Percentiles rank a stretch among this genome's conserved stretches.
Conservation (phyloP, 2,329 filamentous ascomycete species). For the Coniochaeta sp. region DNA sequence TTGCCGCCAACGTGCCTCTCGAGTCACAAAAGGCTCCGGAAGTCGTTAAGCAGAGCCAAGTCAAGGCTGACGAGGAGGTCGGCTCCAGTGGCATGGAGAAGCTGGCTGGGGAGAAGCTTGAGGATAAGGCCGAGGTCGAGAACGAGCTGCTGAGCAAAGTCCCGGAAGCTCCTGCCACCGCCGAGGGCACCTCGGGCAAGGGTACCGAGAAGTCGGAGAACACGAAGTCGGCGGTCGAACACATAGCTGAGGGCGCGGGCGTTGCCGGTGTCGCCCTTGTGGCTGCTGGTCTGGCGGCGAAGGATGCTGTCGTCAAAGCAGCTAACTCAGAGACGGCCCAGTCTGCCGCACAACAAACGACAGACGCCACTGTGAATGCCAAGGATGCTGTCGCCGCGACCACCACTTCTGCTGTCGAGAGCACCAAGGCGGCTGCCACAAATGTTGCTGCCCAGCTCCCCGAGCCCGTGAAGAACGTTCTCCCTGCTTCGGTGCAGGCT, state of each 20-base stretch:
- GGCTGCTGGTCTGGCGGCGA: conserved; percentile 11
- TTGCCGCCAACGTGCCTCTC: conserved; percentile 62
- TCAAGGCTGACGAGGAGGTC: conserved; percentile 54
- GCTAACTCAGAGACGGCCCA: neutral
- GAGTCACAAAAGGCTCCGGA: conserved; percentile 44
- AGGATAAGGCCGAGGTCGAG: conserved; percentile 64
- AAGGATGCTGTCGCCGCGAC: neutral
- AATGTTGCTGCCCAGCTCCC: conserved; percentile 40
- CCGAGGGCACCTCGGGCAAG: conserved; percentile 45
- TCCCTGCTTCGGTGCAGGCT: conserved; percentile 42
- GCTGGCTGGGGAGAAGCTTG: conserved; percentile 32
- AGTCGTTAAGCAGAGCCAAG: conserved; percentile 64
- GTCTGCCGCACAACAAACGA: neutral
- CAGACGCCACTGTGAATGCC: neutral
- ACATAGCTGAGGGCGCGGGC: conserved; percentile 30
- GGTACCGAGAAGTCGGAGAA: conserved; percentile 46
- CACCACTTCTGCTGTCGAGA: conserved; percentile 17
- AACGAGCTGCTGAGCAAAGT: conserved; percentile 63
- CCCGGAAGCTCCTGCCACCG: conserved; percentile 48
- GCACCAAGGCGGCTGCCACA: conserved; percentile 27
- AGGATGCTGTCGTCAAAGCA: neutral
- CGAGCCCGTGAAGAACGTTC: conserved; percentile 41
- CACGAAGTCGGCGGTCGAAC: conserved; percentile 30
- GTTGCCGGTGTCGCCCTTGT: conserved; percentile 33
- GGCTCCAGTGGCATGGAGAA: conserved; percentile 62